Evolutionary conservation across 257 asterid species (phyloP).

Genomic region (Solanum sparsipilum): DNA sequence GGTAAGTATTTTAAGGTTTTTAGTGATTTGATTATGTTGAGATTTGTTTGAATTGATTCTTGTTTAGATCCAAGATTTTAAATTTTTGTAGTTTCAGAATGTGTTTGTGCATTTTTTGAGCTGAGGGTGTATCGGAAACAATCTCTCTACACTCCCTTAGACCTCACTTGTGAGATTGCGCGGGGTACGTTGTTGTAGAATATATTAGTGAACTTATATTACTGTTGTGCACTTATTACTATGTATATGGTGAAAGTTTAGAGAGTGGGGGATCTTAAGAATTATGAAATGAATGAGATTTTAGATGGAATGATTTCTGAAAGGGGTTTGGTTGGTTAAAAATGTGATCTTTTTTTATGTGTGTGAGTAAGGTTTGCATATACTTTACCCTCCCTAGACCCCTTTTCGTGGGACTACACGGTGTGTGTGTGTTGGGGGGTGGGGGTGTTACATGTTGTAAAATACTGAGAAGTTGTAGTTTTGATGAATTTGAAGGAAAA

Average conservation of each 20-base stretch:
- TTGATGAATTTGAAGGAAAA: conserved; percentile 28
- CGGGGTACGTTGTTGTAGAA: neutral
- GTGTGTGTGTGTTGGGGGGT: neutral
- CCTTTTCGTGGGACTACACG: neutral
- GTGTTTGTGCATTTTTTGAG: neutral
- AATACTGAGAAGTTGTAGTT: neutral
- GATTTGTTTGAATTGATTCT: neutral
- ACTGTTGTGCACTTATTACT: neutral
- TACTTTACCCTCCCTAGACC: neutral
- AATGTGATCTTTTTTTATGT: neutral
- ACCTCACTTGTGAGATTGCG: neutral
- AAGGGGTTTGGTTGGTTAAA: neutral
- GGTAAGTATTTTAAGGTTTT: neutral
- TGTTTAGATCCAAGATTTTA: neutral
- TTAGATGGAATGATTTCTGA: neutral
- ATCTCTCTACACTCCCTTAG: too few relatives aligned
- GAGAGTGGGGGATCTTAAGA: neutral
- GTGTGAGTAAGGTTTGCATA: neutral
- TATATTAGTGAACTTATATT: neutral
- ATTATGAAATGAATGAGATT: neutral
- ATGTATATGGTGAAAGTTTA: neutral
- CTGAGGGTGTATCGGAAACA: too few relatives aligned
- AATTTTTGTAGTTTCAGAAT: neutral
- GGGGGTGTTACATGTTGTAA: neutral
- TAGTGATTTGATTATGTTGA: neutral